Percentiles rank a stretch among this genome's conserved stretches.
Conservation (phyloP, 2,329 filamentous ascomycete species). For the Aspergillus udagawae region DNA sequence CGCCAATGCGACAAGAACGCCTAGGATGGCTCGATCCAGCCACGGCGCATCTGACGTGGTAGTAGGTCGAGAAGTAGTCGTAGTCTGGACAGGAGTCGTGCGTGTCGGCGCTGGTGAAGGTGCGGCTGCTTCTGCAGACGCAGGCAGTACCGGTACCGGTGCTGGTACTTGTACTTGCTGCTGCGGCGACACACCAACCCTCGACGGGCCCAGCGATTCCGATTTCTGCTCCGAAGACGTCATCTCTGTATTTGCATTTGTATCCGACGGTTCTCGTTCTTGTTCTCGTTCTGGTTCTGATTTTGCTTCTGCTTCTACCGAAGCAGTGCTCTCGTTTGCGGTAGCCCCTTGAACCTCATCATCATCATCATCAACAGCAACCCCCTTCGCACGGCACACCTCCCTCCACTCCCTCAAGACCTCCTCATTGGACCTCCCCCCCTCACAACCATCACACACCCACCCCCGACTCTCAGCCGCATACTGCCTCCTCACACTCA, state of each 20-base stretch:
- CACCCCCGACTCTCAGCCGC: constrained; percentile 64
- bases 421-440: constrained; percentile 61
- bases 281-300: too few relatives aligned
- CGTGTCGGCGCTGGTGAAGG: neutral
- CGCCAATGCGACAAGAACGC: constrained; percentile 64
- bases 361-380: constrained; percentile 12
- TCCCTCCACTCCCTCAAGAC: constrained; percentile 69
- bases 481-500: constrained; percentile 62
- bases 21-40: constrained; percentile 77
- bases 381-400: constrained; percentile 39
- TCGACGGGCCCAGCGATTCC: neutral
- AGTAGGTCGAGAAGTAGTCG: constrained; percentile 19
- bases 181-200: neutral
- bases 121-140: neutral
- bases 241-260: neutral
- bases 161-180: neutral
- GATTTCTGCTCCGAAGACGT: neutral
- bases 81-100: constrained; percentile 6
- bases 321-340: neutral
- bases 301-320: neutral
- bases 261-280: too few relatives aligned
- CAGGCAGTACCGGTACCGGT: neutral
- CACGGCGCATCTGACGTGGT: constrained; percentile 61
- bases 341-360: neutral
- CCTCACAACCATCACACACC: constrained; percentile 65